These are phyloP conservation scores for Saksenaea oblongispora DNA, from an alignment of 371 early-diverging fungal species.

Conservation along the genomic window DNA sequence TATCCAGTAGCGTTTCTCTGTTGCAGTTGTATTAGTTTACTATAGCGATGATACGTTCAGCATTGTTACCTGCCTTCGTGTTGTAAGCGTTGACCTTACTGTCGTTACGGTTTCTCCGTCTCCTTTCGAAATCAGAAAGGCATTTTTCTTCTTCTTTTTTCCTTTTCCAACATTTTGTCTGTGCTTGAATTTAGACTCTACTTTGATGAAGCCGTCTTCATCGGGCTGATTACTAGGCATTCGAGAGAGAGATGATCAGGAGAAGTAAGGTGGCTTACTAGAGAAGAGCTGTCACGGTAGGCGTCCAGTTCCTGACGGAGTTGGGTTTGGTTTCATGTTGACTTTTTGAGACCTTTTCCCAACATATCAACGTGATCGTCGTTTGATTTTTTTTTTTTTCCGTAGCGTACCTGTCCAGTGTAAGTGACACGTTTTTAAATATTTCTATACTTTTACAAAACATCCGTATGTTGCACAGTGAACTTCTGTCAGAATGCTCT, in stretches of 20 bases:
- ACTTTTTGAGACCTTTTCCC: too few species aligned
- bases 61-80: background rate
- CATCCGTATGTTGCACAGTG: too few species aligned
- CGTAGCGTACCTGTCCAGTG: too few species aligned
- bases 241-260: background rate
- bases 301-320: background rate
- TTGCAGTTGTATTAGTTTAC: background rate
- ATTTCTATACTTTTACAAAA: too few species aligned
- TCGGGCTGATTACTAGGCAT: background rate
- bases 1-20: constrained; percentile 29
- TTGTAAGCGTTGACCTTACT: background rate
- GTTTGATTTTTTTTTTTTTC: too few species aligned
- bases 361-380: too few species aligned
- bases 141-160: constrained; percentile 1
- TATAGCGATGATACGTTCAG: background rate
- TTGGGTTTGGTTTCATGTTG: too few species aligned
- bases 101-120: background rate
- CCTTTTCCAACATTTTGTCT: constrained; percentile 6
- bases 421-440: too few species aligned
- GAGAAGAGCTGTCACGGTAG: background rate
- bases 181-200: constrained; percentile 18
- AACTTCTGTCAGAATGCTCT: too few species aligned
- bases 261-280: background rate
- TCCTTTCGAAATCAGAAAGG: constrained; percentile 1
- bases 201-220: constrained; percentile 19